phyloP scores from a whole-genome alignment of 2,329 filamentous ascomycete genomes.

The Clarireedia hainanense region DNA sequence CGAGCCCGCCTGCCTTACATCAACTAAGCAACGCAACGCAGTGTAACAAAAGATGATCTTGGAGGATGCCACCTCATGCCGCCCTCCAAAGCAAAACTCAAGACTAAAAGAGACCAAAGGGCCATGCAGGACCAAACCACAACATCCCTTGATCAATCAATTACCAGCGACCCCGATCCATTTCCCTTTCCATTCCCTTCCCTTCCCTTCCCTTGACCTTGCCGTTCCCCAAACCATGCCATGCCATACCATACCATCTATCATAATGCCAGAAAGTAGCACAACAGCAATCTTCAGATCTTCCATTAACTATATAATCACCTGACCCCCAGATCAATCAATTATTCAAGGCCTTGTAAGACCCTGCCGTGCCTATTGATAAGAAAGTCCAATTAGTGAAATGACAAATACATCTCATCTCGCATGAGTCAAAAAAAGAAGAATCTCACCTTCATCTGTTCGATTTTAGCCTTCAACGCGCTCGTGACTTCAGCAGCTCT shows the following conservation, averaged over 20 bases:
- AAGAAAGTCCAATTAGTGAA: conserved; percentile 4
- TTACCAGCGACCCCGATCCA: conserved; percentile 1
- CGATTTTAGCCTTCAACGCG: conserved; percentile 92
- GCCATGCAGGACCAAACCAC: conserved; percentile 9
- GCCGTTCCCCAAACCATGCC: neutral
- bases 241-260: neutral
- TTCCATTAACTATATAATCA: conserved; percentile 1
- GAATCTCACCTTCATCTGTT: conserved; percentile 80
- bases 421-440: neutral
- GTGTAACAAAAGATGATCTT: neutral
- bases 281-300: too few species aligned
- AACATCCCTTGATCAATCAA: conserved; percentile 9
- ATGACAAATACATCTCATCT: neutral
- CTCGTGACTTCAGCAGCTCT: conserved; percentile 95
- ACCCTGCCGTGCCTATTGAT: conserved; percentile 41
- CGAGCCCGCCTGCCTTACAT: neutral
- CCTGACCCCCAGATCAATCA: neutral
- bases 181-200: neutral
- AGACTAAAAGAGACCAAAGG: neutral
- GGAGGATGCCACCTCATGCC: conserved; percentile 4
- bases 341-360: conserved; percentile 34
- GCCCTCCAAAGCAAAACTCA: neutral
- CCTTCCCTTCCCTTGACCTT: conserved; percentile 3
- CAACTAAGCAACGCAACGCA: neutral
- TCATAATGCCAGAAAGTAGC: neutral